Percentiles rank a stretch among this genome's conserved stretches.
Evolutionary conservation across 2,329 filamentous ascomycete species (phyloP).

Genomic region (Phaeosphaeria sp.): DNA sequence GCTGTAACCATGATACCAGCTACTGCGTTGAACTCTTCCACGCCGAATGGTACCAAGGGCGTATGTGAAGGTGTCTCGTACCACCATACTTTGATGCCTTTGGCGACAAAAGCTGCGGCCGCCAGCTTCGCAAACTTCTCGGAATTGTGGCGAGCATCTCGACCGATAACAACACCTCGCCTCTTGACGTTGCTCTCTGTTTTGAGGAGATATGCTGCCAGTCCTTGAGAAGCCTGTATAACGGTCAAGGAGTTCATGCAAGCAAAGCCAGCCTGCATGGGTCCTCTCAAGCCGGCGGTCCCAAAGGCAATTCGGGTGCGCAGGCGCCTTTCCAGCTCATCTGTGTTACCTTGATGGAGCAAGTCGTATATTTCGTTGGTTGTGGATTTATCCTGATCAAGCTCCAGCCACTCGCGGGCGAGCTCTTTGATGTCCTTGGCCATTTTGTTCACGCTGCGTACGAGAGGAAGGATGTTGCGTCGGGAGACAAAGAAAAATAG

Average conservation of each 20-base stretch:
- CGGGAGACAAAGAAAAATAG: background rate
- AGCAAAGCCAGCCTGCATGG: constrained; percentile 70
- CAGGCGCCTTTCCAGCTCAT: constrained; percentile 61
- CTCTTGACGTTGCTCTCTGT: constrained; percentile 51
- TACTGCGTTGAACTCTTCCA: constrained; percentile 60
- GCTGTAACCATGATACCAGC: constrained; percentile 72
- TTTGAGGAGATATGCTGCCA: constrained; percentile 65
- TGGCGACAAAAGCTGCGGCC: constrained; percentile 65
- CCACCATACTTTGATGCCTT: constrained; percentile 66
- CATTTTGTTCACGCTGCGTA: constrained; percentile 24
- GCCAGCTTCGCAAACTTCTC: constrained; percentile 66
- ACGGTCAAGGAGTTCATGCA: constrained; percentile 66
- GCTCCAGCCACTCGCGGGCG: constrained; percentile 64
- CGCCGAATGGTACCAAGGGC: constrained; percentile 68
- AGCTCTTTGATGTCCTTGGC: constrained; percentile 50
- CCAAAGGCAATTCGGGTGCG: constrained; percentile 66
- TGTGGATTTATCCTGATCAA: constrained; percentile 63
- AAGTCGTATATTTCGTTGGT: constrained; percentile 62
- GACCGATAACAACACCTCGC: constrained; percentile 65
- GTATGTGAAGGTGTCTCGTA: constrained; percentile 65
- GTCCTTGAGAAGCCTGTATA: constrained; percentile 70
- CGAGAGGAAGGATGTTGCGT: background rate
- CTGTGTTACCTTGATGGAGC: constrained; percentile 52
- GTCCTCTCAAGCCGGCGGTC: constrained; percentile 67
- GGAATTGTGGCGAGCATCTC: constrained; percentile 69